These are phyloP conservation scores for Afroboletus lepidellus DNA, from an alignment of 1,284 basidiomycete species.

Conservation along the genomic window DNA sequence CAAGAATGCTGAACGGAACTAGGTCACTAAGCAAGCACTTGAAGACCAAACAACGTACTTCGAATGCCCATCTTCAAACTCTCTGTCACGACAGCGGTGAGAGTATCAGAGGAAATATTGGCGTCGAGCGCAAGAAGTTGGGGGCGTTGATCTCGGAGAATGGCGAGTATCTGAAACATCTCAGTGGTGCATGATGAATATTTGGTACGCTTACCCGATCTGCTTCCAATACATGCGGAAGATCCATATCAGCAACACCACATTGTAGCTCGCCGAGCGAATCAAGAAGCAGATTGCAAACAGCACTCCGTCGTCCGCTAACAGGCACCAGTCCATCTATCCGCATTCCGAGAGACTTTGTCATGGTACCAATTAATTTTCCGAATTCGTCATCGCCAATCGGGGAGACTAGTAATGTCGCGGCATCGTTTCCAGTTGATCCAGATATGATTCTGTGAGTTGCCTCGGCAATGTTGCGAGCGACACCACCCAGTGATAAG, in stretches of 20 bases:
- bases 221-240: slow-evolving; percentile 53
- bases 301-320: slow-evolving; percentile 56
- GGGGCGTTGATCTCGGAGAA: slow-evolving; percentile 50
- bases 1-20: slow-evolving; percentile 53
- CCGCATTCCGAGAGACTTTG: slow-evolving; percentile 67
- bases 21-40: slow-evolving; percentile 3
- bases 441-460: slow-evolving; percentile 61
- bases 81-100: slow-evolving; percentile 53
- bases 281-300: slow-evolving; percentile 86
- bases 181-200: neutral
- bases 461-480: slow-evolving; percentile 91
- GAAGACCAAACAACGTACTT: slow-evolving; percentile 44
- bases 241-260: slow-evolving; percentile 92
- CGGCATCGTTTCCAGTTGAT: slow-evolving; percentile 31
- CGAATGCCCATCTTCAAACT: slow-evolving; percentile 46
- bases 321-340: slow-evolving; percentile 70
- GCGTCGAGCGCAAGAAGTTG: slow-evolving; percentile 78
- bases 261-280: slow-evolving; percentile 67
- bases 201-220: slow-evolving; percentile 42
- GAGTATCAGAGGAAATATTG: slow-evolving; percentile 62
- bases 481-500: slow-evolving; percentile 87
- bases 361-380: slow-evolving; percentile 57
- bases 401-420: slow-evolving; percentile 58
- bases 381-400: slow-evolving; percentile 73
- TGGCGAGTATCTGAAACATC: slow-evolving; percentile 24